Evolutionary conservation across 345 rosid genomes (phyloP).

Genomic region (Trapa incisa): DNA sequence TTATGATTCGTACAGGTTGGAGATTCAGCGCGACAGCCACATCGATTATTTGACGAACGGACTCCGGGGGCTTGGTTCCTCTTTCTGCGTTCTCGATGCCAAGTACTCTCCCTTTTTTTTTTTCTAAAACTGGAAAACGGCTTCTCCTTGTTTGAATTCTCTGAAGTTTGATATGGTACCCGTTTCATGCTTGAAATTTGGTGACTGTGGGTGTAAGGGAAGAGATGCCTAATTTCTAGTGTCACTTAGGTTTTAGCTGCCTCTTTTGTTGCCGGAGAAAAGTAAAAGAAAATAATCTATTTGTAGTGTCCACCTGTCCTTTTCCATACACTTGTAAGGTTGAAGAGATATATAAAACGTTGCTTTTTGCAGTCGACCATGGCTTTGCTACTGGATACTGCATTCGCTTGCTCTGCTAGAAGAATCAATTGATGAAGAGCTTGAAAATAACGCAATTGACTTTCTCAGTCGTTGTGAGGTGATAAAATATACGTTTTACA

Average conservation of each 20-base stretch:
- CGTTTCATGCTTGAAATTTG: not conserved
- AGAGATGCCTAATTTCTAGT: not conserved
- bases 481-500: not conserved
- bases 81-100: slow-evolving; percentile 64
- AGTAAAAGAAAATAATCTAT: too few relatives aligned
- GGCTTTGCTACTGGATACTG: slow-evolving; percentile 95
- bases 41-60: slow-evolving; percentile 58
- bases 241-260: too few relatives aligned
- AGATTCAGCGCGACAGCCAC: slow-evolving; percentile 71
- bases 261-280: too few relatives aligned
- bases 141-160: not conserved
- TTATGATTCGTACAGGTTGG: slow-evolving; percentile 32
- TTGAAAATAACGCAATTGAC: slow-evolving; percentile 42
- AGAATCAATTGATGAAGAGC: slow-evolving; percentile 44
- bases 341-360: not conserved
- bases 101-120: slow-evolving; percentile 27
- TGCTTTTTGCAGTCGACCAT: slow-evolving; percentile 59
- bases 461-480: slow-evolving; percentile 87
- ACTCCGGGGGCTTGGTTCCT: slow-evolving; percentile 42
- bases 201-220: not conserved
- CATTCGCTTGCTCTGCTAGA: slow-evolving; percentile 82
- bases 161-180: not conserved
- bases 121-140: not conserved
- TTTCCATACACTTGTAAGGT: too few relatives aligned
- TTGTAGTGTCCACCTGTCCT: too few relatives aligned